These are phyloP conservation scores for Thraustochytrium striatum DNA, from an alignment of 352 stramenopile species.

Conservation along the genomic window DNA sequence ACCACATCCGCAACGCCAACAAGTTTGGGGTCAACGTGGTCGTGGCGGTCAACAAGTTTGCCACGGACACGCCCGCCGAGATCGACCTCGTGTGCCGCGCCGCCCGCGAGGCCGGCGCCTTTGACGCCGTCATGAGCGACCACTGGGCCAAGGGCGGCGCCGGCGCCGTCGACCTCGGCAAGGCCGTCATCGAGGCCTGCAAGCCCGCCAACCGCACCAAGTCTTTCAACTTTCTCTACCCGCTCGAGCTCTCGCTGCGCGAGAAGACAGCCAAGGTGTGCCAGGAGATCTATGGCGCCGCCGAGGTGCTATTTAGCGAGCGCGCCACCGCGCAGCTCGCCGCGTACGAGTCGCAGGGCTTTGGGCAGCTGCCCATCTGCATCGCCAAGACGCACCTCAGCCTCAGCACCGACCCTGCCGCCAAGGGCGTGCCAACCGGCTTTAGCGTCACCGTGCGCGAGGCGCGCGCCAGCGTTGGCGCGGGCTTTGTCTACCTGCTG, in stretches of 20 bases:
- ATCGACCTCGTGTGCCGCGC: slow-evolving; percentile 85
- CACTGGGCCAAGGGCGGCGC: slow-evolving; percentile 88
- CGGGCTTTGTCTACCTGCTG: slow-evolving; percentile 90
- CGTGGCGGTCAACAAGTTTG: slow-evolving; percentile 88
- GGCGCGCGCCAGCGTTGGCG: slow-evolving; percentile 87
- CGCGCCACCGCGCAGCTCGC: slow-evolving; percentile 86
- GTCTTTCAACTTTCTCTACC: slow-evolving; percentile 92
- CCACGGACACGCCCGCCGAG: slow-evolving; percentile 76
- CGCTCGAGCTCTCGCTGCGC: slow-evolving; percentile 77
- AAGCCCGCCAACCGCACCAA: slow-evolving; percentile 51
- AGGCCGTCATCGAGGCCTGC: slow-evolving; percentile 86
- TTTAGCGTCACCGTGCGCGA: slow-evolving; percentile 90
- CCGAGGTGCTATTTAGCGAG: slow-evolving; percentile 87
- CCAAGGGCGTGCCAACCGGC: slow-evolving; percentile 87
- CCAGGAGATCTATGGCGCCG: slow-evolving; percentile 92
- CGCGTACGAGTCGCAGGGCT: slow-evolving; percentile 75
- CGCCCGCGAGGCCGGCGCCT: slow-evolving; percentile 84
- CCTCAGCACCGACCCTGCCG: slow-evolving; percentile 85
- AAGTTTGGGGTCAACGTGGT: slow-evolving; percentile 92
- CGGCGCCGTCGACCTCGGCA: slow-evolving; percentile 82
- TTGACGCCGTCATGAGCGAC: slow-evolving; percentile 79
- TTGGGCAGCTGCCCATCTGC: slow-evolving; percentile 82
- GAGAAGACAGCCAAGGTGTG: slow-evolving; percentile 93
- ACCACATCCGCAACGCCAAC: slow-evolving; percentile 92
- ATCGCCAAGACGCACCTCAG: slow-evolving; percentile 98